A percentile compares a stretch with the other conserved stretches of the same genome.
phyloP scores from a whole-genome alignment of 768 basidiomycete species.

The Pleurotus djamor region DNA sequence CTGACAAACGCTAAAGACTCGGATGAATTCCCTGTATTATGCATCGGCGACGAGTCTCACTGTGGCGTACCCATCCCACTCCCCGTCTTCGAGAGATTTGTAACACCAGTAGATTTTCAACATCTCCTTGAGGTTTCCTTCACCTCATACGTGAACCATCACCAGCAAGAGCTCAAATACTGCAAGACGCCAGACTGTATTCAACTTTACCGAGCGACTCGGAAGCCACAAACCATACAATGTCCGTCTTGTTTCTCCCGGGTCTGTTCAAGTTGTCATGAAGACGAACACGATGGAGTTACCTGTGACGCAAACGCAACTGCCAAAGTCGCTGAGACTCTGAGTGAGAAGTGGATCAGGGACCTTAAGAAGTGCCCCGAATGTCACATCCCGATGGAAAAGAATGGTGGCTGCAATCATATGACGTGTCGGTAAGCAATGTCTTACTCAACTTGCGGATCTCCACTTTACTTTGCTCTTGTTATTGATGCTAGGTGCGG shows the following conservation, averaged over 20 bases:
- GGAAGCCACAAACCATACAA: background rate
- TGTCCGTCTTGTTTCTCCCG: constrained; percentile 24
- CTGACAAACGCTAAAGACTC: constrained; percentile 35
- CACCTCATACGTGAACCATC: constrained; percentile 48
- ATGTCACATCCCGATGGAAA: constrained; percentile 45
- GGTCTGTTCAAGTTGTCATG: constrained; percentile 50
- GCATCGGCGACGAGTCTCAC: constrained; percentile 56
- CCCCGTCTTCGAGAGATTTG: constrained; percentile 44
- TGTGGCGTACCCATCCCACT: constrained; percentile 58
- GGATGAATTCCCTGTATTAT: constrained; percentile 57
- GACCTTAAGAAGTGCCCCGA: constrained; percentile 46
- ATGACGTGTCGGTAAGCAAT: constrained; percentile 38
- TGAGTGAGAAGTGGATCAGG: constrained; percentile 34
- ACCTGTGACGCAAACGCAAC: constrained; percentile 38
- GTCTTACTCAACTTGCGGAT: background rate
- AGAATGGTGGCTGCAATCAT: constrained; percentile 54
- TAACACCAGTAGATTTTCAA: constrained; percentile 48
- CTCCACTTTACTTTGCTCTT: no score
- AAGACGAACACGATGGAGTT: constrained; percentile 50
- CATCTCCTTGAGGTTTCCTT: constrained; percentile 57
- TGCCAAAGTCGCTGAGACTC: constrained; percentile 25
- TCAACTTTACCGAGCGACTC: constrained; percentile 51
- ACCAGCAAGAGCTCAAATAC: constrained; percentile 55
- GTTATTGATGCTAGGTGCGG: constrained; percentile 25
- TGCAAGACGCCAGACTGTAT: constrained; percentile 75